phyloP scores from a whole-genome alignment of 129 eudicot genomes.

The Helianthus tuberosus region DNA sequence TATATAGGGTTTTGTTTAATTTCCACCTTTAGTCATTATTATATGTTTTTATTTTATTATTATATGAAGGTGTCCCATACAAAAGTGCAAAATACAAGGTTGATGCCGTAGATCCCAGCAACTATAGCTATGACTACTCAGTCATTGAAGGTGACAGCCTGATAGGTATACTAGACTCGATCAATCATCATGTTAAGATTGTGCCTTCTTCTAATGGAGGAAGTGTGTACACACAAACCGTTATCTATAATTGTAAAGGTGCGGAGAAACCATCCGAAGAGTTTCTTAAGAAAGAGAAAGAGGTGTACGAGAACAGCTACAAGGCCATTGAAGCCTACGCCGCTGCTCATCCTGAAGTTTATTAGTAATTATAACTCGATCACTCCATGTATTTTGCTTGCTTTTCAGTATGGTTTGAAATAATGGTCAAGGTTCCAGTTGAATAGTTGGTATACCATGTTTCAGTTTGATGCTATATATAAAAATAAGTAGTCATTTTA shows the following conservation, averaged over 20 bases:
- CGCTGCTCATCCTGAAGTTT: constrained; percentile 2
- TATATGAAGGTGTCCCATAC: background rate
- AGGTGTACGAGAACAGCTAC: constrained; percentile 5
- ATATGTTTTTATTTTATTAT: background rate
- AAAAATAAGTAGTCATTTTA: background rate
- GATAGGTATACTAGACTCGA: constrained; percentile 10
- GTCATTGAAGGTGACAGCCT: constrained; percentile 14
- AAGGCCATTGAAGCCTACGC: constrained; percentile 11
- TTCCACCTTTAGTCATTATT: background rate
- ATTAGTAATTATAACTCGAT: background rate
- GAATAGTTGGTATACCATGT: background rate
- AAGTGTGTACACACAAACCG: background rate
- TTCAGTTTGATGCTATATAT: background rate
- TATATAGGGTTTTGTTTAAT: too few species aligned
- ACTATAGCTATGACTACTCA: background rate
- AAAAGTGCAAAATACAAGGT: constrained; percentile 7
- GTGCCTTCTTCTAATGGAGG: constrained; percentile 12
- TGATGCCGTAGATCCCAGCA: background rate
- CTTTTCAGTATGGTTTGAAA: background rate
- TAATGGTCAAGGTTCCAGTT: background rate
- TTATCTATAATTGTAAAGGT: background rate
- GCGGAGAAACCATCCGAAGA: constrained; percentile 11
- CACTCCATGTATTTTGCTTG: background rate
- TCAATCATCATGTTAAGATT: constrained; percentile 7
- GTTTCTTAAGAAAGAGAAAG: constrained; percentile 13